These are phyloP conservation scores for rapeseed (Brassica napus) DNA, from an alignment of 345 rosid genomes.

Conservation along the genomic window DNA sequence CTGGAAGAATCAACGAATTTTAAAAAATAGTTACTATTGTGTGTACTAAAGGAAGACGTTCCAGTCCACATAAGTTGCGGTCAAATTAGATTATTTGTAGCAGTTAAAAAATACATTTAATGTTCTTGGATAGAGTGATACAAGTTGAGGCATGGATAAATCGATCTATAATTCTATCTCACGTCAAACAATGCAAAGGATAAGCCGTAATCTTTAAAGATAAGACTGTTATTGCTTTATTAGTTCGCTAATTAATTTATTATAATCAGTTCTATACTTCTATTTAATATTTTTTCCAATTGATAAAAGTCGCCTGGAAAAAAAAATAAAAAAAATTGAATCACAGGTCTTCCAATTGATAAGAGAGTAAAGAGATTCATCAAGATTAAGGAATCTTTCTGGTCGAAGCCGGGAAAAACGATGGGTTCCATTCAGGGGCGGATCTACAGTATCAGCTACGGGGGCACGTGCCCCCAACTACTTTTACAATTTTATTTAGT, in stretches of 20 bases:
- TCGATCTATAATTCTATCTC: slow-evolving; percentile 21
- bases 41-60: neutral
- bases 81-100: neutral
- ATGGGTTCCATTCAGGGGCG: no score
- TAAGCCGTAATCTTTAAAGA: slow-evolving; percentile 7
- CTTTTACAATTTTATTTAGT: no score
- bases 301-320: slow-evolving; percentile 12
- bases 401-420: no score
- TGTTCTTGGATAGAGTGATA: slow-evolving; percentile 17
- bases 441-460: no score
- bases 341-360: slow-evolving; percentile 19
- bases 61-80: neutral
- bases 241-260: neutral
- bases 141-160: slow-evolving; percentile 22
- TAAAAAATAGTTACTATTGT: neutral
- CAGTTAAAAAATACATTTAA: neutral
- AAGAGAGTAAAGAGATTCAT: neutral
- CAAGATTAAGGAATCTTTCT: no score
- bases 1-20: no score
- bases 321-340: neutral
- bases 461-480: no score
- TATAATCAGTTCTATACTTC: neutral
- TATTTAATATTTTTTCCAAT: neutral
- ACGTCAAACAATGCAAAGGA: slow-evolving; percentile 13
- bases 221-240: neutral